Conservation (phyloP, 768 basidiomycete genomes). For the Kwoniella shandongensis region DNA sequence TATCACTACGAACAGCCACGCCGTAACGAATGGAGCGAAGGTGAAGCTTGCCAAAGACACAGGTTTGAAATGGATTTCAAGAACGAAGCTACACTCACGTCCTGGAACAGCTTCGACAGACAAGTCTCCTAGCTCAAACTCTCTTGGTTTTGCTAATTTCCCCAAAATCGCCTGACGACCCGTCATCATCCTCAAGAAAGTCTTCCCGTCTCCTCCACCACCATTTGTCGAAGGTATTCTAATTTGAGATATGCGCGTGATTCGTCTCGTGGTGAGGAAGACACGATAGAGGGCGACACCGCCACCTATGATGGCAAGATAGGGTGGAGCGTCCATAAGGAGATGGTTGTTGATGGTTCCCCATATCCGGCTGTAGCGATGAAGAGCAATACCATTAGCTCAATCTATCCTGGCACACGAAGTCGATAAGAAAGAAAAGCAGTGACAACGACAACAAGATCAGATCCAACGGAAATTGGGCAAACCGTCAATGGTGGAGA, state of each 20-base stretch:
- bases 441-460: not conserved
- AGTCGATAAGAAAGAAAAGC: not conserved
- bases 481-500: not conserved
- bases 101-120: constrained; percentile 6
- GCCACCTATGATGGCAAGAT: constrained; percentile 7
- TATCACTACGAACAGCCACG: not conserved
- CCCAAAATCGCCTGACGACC: constrained; percentile 5
- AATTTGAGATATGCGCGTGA: constrained; percentile 14
- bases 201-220: not conserved
- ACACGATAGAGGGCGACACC: constrained; percentile 2
- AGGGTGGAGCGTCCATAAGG: constrained; percentile 7
- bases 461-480: no score
- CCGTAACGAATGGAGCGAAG: not conserved
- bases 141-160: constrained; percentile 9
- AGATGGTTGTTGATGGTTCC: constrained; percentile 10
- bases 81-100: not conserved
- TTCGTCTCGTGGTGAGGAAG: constrained; percentile 1
- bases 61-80: not conserved
- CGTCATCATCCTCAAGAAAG: constrained; percentile 17
- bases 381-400: not conserved
- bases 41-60: not conserved
- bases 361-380: constrained; percentile 2
- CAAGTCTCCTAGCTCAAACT: constrained; percentile 10
- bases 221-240: not conserved
- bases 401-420: not conserved